Conservation (phyloP, 2,329 filamentous ascomycete species). For the Penicillium sp. region DNA sequence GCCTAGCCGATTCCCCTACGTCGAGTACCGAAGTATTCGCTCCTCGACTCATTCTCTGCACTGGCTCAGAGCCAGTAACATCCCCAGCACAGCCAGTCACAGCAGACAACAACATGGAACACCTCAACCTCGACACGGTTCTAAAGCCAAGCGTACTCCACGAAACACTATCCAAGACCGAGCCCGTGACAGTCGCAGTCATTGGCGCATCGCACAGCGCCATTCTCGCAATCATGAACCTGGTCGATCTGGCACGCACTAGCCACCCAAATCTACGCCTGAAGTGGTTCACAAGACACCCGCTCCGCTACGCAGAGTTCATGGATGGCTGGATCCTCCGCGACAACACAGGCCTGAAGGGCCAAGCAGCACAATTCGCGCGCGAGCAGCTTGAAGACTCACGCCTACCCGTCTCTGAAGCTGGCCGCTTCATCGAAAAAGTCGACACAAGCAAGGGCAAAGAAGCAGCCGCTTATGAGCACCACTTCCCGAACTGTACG, state of each 20-base stretch:
- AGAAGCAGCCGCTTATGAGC: constrained; percentile 47
- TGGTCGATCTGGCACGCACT: constrained; percentile 50
- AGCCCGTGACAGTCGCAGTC: constrained; percentile 48
- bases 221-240: constrained; percentile 59
- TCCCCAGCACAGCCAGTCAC: constrained; percentile 35
- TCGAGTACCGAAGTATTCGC: constrained; percentile 33
- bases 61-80: constrained; percentile 51
- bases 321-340: constrained; percentile 60
- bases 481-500: constrained; percentile 46
- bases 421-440: constrained; percentile 46
- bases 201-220: constrained; percentile 62
- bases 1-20: constrained; percentile 25
- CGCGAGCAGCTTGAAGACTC: constrained; percentile 55
- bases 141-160: constrained; percentile 52
- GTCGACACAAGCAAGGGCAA: constrained; percentile 40
- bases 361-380: constrained; percentile 58
- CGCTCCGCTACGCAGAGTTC: constrained; percentile 58
- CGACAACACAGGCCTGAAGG: constrained; percentile 64
- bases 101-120: constrained; percentile 35
- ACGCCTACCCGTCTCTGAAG: constrained; percentile 42
- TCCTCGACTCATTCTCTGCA: constrained; percentile 54
- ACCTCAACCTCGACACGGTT: constrained; percentile 53
- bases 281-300: constrained; percentile 61
- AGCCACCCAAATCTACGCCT: constrained; percentile 53
- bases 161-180: constrained; percentile 34